Conservation (phyloP, 1,139 yeast genomes). For the Candida tropicalis region DNA sequence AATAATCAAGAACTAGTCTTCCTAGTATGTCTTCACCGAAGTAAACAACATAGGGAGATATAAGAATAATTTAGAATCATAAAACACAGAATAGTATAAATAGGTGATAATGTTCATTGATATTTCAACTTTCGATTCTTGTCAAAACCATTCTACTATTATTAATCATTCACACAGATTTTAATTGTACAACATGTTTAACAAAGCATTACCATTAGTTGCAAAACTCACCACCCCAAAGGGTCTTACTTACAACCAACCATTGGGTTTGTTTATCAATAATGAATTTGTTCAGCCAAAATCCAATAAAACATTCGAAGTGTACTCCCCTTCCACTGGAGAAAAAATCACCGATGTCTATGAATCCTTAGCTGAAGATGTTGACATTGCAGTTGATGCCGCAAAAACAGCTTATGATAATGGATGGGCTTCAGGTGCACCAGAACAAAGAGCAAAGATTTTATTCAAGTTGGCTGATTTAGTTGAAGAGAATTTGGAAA, state of each 20-base stretch:
- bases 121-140: too few relatives aligned
- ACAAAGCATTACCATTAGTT: conserved; percentile 38
- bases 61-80: too few relatives aligned
- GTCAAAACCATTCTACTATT: too few relatives aligned
- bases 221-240: conserved; percentile 61
- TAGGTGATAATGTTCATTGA: too few relatives aligned
- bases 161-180: too few relatives aligned
- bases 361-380: conserved; percentile 68
- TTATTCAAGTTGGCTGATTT: conserved; percentile 64
- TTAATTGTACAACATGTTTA: not conserved
- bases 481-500: conserved; percentile 59
- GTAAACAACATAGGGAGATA: too few relatives aligned
- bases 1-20: too few relatives aligned
- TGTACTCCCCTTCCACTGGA: conserved; percentile 68
- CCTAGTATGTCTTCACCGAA: too few relatives aligned
- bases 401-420: conserved; percentile 66
- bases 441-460: conserved; percentile 54
- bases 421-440: conserved; percentile 34
- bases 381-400: conserved; percentile 76
- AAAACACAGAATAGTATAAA: too few relatives aligned
- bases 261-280: conserved; percentile 70
- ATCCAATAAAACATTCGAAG: conserved; percentile 59
- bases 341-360: conserved; percentile 65
- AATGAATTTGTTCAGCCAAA: conserved; percentile 44
- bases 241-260: conserved; percentile 42